Evolutionary conservation across 441 rosid species (phyloP).

Genomic region (Eutrema salsugineum): DNA sequence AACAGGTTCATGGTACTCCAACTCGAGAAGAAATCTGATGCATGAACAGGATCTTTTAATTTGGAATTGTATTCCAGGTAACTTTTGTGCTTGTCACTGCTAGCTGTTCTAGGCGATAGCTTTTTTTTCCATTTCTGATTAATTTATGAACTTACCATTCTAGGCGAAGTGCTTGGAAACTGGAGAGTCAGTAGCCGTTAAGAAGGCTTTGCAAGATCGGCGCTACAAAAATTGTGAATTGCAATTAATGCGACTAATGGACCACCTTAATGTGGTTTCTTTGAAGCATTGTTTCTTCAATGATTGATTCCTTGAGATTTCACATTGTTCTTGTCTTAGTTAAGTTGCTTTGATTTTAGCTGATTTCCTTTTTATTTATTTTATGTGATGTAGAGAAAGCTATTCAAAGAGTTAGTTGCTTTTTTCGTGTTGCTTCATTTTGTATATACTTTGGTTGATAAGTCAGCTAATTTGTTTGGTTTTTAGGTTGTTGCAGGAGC

Average conservation of each 20-base stretch:
- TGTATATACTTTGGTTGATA: not conserved
- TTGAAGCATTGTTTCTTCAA: conserved; percentile 64
- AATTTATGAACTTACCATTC: conserved; percentile 2
- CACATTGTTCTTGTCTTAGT: not conserved
- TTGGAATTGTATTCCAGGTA: conserved; percentile 73
- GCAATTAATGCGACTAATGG: conserved; percentile 69
- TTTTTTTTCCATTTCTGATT: not conserved
- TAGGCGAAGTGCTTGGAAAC: conserved; percentile 80
- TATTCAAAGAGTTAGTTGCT: too few species aligned
- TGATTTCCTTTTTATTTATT: too few species aligned
- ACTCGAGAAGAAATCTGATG: too few species aligned
- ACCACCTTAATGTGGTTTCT: conserved; percentile 64
- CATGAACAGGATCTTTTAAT: conserved; percentile 72
- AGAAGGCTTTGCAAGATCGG: conserved; percentile 67
- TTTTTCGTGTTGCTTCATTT: too few species aligned
- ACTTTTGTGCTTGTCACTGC: not conserved
- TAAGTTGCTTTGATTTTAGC: too few species aligned
- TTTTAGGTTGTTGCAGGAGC: conserved; percentile 50
- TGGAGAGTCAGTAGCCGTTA: conserved; percentile 72
- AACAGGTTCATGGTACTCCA: too few species aligned
- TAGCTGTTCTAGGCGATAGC: not conserved
- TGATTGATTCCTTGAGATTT: not conserved
- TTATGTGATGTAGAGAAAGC: too few species aligned
- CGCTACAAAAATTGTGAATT: conserved; percentile 67
- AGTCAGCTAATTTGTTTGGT: not conserved